phyloP scores from a whole-genome alignment of 2,329 filamentous ascomycete species.

The Verticillium nonalfalfae region DNA sequence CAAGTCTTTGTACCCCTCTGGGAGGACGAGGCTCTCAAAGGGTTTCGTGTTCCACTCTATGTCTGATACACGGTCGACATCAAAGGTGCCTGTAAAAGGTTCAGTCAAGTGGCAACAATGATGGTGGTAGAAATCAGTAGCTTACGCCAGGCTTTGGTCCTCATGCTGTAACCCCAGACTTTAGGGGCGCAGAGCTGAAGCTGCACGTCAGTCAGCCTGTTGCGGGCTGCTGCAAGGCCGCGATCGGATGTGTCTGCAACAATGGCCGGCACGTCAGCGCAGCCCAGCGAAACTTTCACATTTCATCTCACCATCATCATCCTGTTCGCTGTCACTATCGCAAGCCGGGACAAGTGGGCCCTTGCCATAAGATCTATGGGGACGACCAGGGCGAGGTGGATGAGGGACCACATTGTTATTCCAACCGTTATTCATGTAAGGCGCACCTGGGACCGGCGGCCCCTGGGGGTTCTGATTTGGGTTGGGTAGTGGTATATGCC shows the following conservation, averaged over 20 bases:
- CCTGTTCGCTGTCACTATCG: neutral
- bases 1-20: constrained; percentile 41
- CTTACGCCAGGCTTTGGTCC: constrained; percentile 33
- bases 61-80: constrained; percentile 34
- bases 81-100: constrained; percentile 21
- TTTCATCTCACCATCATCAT: neutral
- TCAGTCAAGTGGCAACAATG: neutral
- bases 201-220: constrained; percentile 9
- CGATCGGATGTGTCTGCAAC: neutral
- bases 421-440: neutral
- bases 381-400: neutral
- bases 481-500: constrained; percentile 1
- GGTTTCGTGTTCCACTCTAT: constrained; percentile 41
- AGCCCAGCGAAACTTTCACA: no score
- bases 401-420: neutral
- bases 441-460: neutral
- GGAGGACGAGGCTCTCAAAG: constrained; percentile 42
- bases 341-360: neutral
- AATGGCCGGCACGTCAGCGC: neutral
- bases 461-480: no score
- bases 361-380: no score
- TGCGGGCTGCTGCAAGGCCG: neutral
- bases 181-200: constrained; percentile 7
- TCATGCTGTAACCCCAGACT: constrained; percentile 38
- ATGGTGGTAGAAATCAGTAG: neutral